Conservation (phyloP, 2,329 filamentous ascomycete genomes). For the Fusarium haematococcum region DNA sequence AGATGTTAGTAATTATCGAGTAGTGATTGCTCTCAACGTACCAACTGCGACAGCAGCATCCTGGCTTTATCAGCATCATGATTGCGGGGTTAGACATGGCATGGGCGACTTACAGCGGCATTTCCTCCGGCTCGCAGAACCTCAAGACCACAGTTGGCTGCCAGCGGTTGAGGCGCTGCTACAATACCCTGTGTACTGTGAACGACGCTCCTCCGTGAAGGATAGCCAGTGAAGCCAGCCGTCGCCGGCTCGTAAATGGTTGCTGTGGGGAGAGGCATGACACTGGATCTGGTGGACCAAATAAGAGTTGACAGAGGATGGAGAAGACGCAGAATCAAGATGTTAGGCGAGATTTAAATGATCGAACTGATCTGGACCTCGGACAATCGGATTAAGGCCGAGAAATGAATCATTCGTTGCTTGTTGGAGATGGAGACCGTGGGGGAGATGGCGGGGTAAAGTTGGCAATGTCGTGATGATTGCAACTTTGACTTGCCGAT, state of each 20-base stretch:
- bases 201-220: slow-evolving; percentile 89
- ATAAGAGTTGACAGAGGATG: not conserved
- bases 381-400: slow-evolving; percentile 14
- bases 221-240: slow-evolving; percentile 70
- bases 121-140: slow-evolving; percentile 91
- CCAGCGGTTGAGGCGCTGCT: slow-evolving; percentile 88
- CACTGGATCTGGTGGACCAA: not conserved
- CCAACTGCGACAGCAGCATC: slow-evolving; percentile 96
- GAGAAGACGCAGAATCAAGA: not conserved
- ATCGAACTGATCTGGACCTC: slow-evolving; percentile 5
- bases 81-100: not conserved
- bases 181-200: slow-evolving; percentile 95
- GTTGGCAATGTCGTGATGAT: slow-evolving; percentile 32
- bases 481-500: slow-evolving; percentile 26
- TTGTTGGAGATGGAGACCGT: slow-evolving; percentile 12
- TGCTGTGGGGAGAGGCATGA: slow-evolving; percentile 61
- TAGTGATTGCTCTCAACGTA: slow-evolving; percentile 52
- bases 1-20: fast-evolving
- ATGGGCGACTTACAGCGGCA: slow-evolving; percentile 76
- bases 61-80: slow-evolving; percentile 56
- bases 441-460: slow-evolving; percentile 36
- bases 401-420: not conserved
- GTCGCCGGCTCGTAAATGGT: slow-evolving; percentile 61
- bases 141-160: slow-evolving; percentile 86
- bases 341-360: not conserved